A percentile compares a stretch with the other conserved stretches of the same genome.
phyloP scores from a whole-genome alignment of 306 rosid species.

The Cucurbita argyrosperma region DNA sequence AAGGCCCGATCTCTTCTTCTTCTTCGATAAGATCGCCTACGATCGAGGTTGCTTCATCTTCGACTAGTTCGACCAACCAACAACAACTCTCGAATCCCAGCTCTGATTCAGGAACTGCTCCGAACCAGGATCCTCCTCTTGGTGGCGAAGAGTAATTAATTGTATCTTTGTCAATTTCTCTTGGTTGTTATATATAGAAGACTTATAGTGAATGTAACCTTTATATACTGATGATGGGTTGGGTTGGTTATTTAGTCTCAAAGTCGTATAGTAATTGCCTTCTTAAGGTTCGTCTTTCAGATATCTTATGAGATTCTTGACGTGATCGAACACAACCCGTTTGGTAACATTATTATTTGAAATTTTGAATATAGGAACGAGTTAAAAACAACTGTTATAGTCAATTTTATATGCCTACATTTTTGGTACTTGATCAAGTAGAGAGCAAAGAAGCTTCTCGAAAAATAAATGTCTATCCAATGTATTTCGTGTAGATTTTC shows the following conservation, averaged over 20 bases:
- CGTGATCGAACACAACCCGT: not conserved
- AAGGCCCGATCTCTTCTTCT: conserved; percentile 19
- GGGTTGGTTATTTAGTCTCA: not conserved
- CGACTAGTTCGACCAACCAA: not conserved
- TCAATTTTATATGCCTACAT: too few relatives aligned
- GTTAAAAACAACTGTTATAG: too few relatives aligned
- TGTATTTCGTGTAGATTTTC: too few relatives aligned
- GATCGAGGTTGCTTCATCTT: not conserved
- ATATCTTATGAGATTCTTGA: not conserved
- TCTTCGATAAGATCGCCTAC: not conserved
- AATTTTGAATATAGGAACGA: too few relatives aligned
- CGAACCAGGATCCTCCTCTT: not conserved
- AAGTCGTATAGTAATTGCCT: not conserved
- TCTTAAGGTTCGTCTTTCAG: not conserved
- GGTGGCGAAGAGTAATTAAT: not conserved
- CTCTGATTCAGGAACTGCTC: not conserved
- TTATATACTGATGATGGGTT: not conserved
- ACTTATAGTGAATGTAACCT: not conserved
- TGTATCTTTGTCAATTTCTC: not conserved
- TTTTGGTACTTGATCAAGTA: too few relatives aligned
- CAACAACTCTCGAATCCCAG: not conserved
- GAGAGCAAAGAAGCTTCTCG: too few relatives aligned
- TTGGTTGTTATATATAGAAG: not conserved
- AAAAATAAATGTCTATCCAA: too few relatives aligned
- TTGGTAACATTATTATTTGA: not conserved